Percentiles rank a stretch among this genome's conserved stretches.
These are phyloP conservation scores for Pythium insidiosum DNA, from an alignment of 352 stramenopile genomes.

Conservation along the genomic window DNA sequence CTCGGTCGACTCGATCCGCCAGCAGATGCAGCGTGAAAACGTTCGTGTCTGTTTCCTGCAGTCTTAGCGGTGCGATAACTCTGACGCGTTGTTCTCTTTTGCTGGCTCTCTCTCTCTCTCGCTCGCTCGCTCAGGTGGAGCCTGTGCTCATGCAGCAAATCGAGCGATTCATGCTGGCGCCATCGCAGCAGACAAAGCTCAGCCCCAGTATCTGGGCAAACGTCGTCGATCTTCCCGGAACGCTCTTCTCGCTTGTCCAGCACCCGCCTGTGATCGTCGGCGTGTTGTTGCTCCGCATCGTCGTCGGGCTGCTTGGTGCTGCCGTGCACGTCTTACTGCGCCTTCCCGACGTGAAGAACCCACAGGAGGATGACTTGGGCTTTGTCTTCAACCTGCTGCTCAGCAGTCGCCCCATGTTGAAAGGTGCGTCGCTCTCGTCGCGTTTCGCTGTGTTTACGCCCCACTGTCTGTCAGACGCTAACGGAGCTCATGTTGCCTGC, in stretches of 20 bases:
- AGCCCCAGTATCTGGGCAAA: no score
- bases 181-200: no score
- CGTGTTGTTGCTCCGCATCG: conserved; percentile 47
- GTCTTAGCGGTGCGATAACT: no score
- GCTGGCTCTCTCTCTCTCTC: not conserved
- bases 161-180: conserved; percentile 46
- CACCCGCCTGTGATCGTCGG: conserved; percentile 60
- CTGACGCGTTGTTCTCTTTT: not conserved
- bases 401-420: conserved; percentile 46
- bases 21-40: conserved; percentile 66
- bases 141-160: conserved; percentile 31
- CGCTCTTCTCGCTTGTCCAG: conserved; percentile 36
- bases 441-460: no score
- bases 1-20: conserved; percentile 49
- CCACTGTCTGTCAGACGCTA: not conserved
- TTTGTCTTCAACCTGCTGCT: conserved; percentile 56
- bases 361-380: conserved; percentile 56
- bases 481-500: not conserved
- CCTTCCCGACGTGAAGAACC: conserved; percentile 52
- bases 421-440: conserved; percentile 42
- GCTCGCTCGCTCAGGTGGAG: conserved; percentile 14
- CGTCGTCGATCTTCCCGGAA: conserved; percentile 36
- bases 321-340: conserved; percentile 27
- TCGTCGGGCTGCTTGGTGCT: conserved; percentile 32
- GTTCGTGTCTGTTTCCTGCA: conserved; percentile 15